These are phyloP conservation scores for Lizanozyma gosingica DNA, from an alignment of 1,139 yeast genomes.

Conservation along the genomic window DNA sequence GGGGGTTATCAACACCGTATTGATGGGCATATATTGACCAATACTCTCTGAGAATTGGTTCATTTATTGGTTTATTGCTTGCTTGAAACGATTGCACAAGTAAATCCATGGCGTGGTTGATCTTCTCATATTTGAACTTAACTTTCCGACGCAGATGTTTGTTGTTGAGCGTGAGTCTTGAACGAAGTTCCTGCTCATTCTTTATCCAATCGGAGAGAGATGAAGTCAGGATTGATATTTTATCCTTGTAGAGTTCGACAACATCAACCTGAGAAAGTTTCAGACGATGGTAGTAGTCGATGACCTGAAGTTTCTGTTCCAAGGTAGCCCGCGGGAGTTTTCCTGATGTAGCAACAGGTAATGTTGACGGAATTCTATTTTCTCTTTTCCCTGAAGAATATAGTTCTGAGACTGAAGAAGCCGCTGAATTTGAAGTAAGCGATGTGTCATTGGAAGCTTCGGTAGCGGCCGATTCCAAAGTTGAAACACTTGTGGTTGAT, in stretches of 20 bases:
- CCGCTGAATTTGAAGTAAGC: not conserved
- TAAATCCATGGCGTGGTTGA: conserved; percentile 49
- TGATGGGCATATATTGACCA: conserved; percentile 49
- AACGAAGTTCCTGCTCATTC: conserved; percentile 39
- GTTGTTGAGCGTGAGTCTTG: not conserved
- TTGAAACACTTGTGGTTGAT: not conserved
- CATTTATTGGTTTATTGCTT: conserved; percentile 40
- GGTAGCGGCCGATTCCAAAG: not conserved
- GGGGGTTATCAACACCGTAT: conserved; percentile 53
- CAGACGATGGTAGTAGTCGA: conserved; percentile 11
- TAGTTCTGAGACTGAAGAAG: conserved; percentile 9
- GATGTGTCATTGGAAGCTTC: not conserved
- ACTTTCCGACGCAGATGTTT: conserved; percentile 22
- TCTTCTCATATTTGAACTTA: conserved; percentile 46
- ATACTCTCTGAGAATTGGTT: conserved; percentile 45
- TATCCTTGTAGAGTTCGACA: conserved; percentile 41
- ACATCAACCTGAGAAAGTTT: conserved; percentile 42
- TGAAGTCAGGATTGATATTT: conserved; percentile 46
- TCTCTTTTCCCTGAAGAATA: conserved; percentile 5
- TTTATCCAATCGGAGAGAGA: conserved; percentile 55
- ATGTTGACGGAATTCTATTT: not conserved
- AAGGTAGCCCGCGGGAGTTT: conserved; percentile 22
- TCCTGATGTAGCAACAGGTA: not conserved
- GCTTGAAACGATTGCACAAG: conserved; percentile 38
- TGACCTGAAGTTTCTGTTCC: conserved; percentile 20